A percentile compares a stretch with the other conserved stretches of the same genome.
phyloP scores from a whole-genome alignment of 441 rosid genomes.

The Populus hybrid region DNA sequence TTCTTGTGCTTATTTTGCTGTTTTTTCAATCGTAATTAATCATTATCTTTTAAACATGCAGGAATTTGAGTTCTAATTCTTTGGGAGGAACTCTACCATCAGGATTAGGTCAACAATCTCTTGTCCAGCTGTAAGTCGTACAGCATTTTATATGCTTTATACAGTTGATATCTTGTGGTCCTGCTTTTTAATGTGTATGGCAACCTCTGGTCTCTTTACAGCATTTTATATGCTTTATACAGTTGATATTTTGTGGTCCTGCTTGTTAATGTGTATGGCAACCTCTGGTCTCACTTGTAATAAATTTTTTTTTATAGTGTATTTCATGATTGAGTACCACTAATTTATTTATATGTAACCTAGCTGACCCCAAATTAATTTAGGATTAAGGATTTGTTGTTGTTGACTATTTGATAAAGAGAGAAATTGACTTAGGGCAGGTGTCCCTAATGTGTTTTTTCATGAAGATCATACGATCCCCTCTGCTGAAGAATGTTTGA shows the following conservation, averaged over 20 bases:
- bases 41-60: constrained; percentile 28
- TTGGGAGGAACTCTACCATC: constrained; percentile 69
- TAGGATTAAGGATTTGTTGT: not conserved
- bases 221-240: not conserved
- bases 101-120: constrained; percentile 80
- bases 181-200: not conserved
- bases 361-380: not conserved
- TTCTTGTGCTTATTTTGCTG: not conserved
- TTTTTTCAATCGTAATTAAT: not conserved
- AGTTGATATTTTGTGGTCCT: not conserved
- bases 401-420: not conserved
- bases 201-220: not conserved
- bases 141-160: not conserved
- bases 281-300: not conserved
- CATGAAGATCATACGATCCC: not conserved
- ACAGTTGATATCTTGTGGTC: not conserved
- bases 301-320: not conserved
- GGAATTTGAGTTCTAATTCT: constrained; percentile 78
- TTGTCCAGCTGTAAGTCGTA: constrained; percentile 67
- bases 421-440: not conserved
- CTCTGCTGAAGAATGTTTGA: not conserved
- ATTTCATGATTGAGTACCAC: not conserved
- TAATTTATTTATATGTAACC: not conserved
- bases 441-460: not conserved
- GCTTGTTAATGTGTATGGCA: not conserved